These are phyloP conservation scores for Luvunga scandens DNA, from an alignment of 345 rosid species.

Conservation along the genomic window DNA sequence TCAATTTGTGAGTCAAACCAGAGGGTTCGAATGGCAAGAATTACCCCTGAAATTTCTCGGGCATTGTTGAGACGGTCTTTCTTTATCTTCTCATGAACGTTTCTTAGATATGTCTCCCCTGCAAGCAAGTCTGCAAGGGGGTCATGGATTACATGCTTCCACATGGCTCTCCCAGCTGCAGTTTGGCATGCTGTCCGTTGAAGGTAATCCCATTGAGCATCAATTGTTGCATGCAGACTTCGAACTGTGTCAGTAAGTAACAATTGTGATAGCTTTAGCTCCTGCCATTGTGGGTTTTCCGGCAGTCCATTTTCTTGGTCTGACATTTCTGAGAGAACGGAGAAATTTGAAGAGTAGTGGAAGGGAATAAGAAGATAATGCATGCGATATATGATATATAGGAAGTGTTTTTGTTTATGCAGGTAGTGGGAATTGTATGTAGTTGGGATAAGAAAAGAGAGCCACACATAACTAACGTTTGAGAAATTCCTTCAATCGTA, in stretches of 20 bases:
- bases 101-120: slow-evolving; percentile 75
- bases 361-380: slow-evolving; percentile 24
- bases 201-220: slow-evolving; percentile 64
- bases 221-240: slow-evolving; percentile 59
- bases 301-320: slow-evolving; percentile 36
- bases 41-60: slow-evolving; percentile 73
- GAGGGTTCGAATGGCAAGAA: slow-evolving; percentile 80
- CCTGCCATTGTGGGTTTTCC: slow-evolving; percentile 43
- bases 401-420: slow-evolving; percentile 8
- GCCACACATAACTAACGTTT: slow-evolving; percentile 79
- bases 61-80: slow-evolving; percentile 69
- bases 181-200: slow-evolving; percentile 79
- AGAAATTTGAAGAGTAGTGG: slow-evolving; percentile 13
- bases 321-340: slow-evolving; percentile 35
- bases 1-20: slow-evolving; percentile 87
- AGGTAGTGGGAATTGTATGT: slow-evolving; percentile 23
- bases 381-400: slow-evolving; percentile 19
- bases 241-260: slow-evolving; percentile 39
- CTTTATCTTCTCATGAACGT: slow-evolving; percentile 68
- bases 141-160: slow-evolving; percentile 78
- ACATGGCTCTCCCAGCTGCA: slow-evolving; percentile 90
- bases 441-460: slow-evolving; percentile 90
- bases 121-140: slow-evolving; percentile 82
- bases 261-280: slow-evolving; percentile 58
- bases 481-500: slow-evolving; percentile 47